Percentiles rank a stretch among this genome's conserved stretches.
phyloP scores from a whole-genome alignment of 116 monocot genomes.

The Cymodocea nodosa region DNA sequence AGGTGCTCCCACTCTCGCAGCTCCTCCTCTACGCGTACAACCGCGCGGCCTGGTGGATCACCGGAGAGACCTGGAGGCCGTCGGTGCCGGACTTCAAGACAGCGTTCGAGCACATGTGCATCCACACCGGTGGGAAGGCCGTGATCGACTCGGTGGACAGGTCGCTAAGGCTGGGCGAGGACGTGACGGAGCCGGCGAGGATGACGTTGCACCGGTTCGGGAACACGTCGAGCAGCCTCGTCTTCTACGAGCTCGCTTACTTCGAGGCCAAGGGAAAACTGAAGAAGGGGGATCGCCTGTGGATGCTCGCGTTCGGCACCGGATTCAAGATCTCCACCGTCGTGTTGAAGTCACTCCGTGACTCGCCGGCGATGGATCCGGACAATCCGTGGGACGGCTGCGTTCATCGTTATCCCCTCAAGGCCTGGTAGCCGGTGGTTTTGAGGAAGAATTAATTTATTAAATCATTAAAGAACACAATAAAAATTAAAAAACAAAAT shows the following conservation, averaged over 20 bases:
- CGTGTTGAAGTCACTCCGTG: constrained; percentile 38
- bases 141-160: constrained; percentile 57
- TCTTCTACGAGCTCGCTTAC: constrained; percentile 87
- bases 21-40: constrained; percentile 30
- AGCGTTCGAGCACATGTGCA: constrained; percentile 85
- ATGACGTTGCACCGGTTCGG: constrained; percentile 85
- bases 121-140: constrained; percentile 85
- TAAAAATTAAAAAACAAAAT: too few species aligned
- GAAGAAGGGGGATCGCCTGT: constrained; percentile 49
- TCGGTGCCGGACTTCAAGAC: constrained; percentile 66
- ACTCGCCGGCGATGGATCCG: constrained; percentile 11
- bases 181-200: constrained; percentile 61
- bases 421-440: constrained; percentile 26
- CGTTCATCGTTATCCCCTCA: constrained; percentile 45
- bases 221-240: constrained; percentile 82
- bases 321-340: constrained; percentile 81
- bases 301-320: constrained; percentile 92
- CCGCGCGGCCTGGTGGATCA: neutral
- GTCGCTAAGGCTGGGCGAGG: constrained; percentile 32
- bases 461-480: too few species aligned
- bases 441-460: too few species aligned
- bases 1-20: constrained; percentile 45
- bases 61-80: constrained; percentile 4
- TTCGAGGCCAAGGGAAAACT: constrained; percentile 69
- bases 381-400: constrained; percentile 68